phyloP scores from a whole-genome alignment of 2,329 filamentous ascomycete species.

The Cladophialophora chaetospira region DNA sequence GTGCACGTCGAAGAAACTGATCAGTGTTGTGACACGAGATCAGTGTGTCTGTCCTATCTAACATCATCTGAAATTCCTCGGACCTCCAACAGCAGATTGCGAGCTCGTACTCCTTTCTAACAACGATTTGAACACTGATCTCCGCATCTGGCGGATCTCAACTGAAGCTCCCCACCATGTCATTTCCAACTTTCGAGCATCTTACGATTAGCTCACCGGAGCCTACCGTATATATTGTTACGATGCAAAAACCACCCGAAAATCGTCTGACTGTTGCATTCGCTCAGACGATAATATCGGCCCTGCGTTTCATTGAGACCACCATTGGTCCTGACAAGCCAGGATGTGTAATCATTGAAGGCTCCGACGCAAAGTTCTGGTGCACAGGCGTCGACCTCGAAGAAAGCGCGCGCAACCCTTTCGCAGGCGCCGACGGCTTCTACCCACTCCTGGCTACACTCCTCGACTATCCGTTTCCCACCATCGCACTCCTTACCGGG shows the following conservation, averaged over 20 bases:
- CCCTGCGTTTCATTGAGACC: constrained; percentile 50
- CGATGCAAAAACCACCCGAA: not conserved
- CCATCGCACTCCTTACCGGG: constrained; percentile 52
- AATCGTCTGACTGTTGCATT: constrained; percentile 55
- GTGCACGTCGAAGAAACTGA: too few relatives aligned
- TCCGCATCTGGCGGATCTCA: too few relatives aligned
- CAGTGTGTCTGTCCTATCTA: too few relatives aligned
- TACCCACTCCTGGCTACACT: constrained; percentile 55
- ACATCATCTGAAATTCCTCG: too few relatives aligned
- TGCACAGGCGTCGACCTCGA: constrained; percentile 53
- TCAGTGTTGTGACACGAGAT: too few relatives aligned
- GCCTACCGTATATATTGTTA: not conserved
- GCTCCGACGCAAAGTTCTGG: constrained; percentile 48
- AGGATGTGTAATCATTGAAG: constrained; percentile 56
- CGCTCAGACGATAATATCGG: constrained; percentile 56
- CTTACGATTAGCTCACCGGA: too few relatives aligned
- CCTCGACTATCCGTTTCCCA: constrained; percentile 53
- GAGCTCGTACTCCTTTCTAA: too few relatives aligned
- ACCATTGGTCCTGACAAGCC: constrained; percentile 48
- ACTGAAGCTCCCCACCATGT: too few relatives aligned
- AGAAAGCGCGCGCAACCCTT: constrained; percentile 51
- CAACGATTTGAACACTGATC: too few relatives aligned
- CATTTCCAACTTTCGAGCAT: too few relatives aligned
- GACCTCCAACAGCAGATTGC: too few relatives aligned
- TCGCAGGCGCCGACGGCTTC: constrained; percentile 60